phyloP scores from a whole-genome alignment of 2,329 filamentous ascomycete genomes.

The Xylariaceae sp. region DNA sequence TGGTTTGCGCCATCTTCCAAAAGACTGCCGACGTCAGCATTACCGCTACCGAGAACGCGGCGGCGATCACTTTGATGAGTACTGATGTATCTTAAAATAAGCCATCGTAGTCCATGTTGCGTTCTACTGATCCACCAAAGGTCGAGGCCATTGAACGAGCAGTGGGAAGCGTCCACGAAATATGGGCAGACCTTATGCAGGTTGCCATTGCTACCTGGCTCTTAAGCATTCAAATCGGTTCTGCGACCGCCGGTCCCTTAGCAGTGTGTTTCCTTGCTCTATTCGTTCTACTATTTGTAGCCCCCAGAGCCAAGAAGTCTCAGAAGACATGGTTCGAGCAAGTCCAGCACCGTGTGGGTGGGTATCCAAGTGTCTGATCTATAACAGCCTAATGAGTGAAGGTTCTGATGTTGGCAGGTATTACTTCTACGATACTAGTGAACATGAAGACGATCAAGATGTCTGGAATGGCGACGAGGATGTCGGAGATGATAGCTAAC shows the following conservation, averaged over 20 bases:
- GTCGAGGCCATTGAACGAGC: background rate
- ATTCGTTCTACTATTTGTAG: background rate
- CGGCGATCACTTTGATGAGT: background rate
- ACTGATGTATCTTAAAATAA: background rate
- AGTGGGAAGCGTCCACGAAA: background rate
- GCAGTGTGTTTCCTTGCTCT: constrained; percentile 4
- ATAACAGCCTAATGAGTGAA: constrained; percentile 5
- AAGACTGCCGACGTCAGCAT: constrained; percentile 5
- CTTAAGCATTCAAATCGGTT: constrained; percentile 7
- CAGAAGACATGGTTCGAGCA: background rate
- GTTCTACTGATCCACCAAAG: background rate
- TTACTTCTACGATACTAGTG: constrained; percentile 7
- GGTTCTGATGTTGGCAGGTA: constrained; percentile 5
- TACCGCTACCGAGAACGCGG: background rate
- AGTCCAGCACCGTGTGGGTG: background rate
- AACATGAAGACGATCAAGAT: constrained; percentile 11
- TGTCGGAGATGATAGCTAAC: constrained; percentile 5
- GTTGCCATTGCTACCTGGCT: constrained; percentile 10
- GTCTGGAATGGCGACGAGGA: constrained; percentile 6
- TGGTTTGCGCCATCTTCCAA: background rate
- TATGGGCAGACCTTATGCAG: constrained; percentile 6
- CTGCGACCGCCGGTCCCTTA: constrained; percentile 5
- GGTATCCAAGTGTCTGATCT: constrained; percentile 2
- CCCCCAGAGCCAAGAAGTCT: background rate
- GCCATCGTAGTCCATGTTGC: background rate